A percentile compares a stretch with the other conserved stretches of the same genome.
Conservation (phyloP, 2,329 filamentous ascomycete genomes). For the Neoscytalidium dimidiatum region DNA sequence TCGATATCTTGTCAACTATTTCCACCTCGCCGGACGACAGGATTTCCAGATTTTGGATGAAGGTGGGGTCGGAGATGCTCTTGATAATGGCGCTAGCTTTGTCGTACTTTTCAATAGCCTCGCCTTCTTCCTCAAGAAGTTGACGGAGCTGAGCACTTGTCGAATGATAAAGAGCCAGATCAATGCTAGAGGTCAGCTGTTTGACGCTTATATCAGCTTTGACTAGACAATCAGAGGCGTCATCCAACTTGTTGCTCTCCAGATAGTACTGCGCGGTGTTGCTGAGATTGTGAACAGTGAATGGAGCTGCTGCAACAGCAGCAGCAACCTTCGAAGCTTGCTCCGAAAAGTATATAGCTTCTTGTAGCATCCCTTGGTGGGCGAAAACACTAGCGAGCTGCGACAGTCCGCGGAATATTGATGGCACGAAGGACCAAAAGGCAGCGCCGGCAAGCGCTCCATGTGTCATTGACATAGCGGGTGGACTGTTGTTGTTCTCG, state of each 20-base stretch:
- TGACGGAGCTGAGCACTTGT: constrained; percentile 53
- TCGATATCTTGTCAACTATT: constrained; percentile 46
- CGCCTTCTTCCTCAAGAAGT: constrained; percentile 47
- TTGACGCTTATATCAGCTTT: constrained; percentile 51
- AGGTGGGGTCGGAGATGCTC: constrained; percentile 40
- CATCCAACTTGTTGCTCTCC: constrained; percentile 50
- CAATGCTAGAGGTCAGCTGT: constrained; percentile 52
- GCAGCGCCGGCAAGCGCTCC: constrained; percentile 60
- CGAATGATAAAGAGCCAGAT: constrained; percentile 53
- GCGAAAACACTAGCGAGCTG: constrained; percentile 78
- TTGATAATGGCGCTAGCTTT: constrained; percentile 49
- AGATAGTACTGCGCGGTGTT: constrained; percentile 52
- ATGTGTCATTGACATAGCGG: constrained; percentile 45
- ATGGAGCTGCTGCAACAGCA: constrained; percentile 63
- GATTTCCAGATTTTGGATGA: constrained; percentile 31
- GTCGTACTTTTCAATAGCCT: constrained; percentile 53
- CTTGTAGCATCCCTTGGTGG: constrained; percentile 82
- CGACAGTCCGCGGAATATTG: constrained; percentile 69
- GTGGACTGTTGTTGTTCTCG: constrained; percentile 31
- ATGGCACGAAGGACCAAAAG: constrained; percentile 78
- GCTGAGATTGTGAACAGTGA: constrained; percentile 47
- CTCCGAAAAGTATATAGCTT: constrained; percentile 85
- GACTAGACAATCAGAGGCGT: constrained; percentile 54
- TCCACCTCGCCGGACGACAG: constrained; percentile 32
- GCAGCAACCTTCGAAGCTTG: constrained; percentile 77